Percentiles rank a stretch among this genome's conserved stretches.
Conservation (phyloP, 2,329 filamentous ascomycete genomes). For the Aspergillus phoenicis region DNA sequence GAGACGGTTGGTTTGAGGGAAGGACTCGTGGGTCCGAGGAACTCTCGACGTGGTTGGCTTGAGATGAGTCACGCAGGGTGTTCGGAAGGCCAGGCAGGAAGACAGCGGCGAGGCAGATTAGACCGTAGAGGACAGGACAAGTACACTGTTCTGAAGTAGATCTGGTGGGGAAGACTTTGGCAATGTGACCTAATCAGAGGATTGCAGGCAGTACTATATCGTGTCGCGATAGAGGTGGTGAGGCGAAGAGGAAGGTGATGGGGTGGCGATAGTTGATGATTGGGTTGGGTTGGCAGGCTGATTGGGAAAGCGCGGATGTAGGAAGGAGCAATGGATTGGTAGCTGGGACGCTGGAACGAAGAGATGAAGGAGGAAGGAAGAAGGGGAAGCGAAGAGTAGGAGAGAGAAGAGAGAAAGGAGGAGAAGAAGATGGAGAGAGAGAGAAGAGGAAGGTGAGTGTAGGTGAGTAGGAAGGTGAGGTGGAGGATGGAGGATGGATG, state of each 20-base stretch:
- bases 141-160: constrained; percentile 20
- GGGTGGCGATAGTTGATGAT: constrained; percentile 5
- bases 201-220: constrained; percentile 11
- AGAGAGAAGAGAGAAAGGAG: constrained; percentile 18
- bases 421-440: constrained; percentile 22
- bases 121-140: constrained; percentile 14
- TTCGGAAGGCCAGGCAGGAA: constrained; percentile 20
- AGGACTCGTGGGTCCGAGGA: constrained; percentile 22
- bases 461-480: constrained; percentile 17
- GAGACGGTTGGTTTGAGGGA: constrained; percentile 6
- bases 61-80: constrained; percentile 27
- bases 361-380: constrained; percentile 21
- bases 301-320: constrained; percentile 4
- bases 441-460: constrained; percentile 21
- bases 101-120: constrained; percentile 12
- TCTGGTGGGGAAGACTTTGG: constrained; percentile 15
- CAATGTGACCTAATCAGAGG: constrained; percentile 9
- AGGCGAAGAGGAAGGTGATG: constrained; percentile 6
- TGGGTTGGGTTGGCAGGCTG: constrained; percentile 7
- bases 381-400: constrained; percentile 17
- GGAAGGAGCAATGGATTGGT: constrained; percentile 23
- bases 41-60: constrained; percentile 21
- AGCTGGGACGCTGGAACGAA: constrained; percentile 7
- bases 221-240: constrained; percentile 5
- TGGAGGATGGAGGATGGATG: constrained; percentile 11